Conservation (phyloP, 352 stramenopile genomes). For the Globisporangium nodosum region DNA sequence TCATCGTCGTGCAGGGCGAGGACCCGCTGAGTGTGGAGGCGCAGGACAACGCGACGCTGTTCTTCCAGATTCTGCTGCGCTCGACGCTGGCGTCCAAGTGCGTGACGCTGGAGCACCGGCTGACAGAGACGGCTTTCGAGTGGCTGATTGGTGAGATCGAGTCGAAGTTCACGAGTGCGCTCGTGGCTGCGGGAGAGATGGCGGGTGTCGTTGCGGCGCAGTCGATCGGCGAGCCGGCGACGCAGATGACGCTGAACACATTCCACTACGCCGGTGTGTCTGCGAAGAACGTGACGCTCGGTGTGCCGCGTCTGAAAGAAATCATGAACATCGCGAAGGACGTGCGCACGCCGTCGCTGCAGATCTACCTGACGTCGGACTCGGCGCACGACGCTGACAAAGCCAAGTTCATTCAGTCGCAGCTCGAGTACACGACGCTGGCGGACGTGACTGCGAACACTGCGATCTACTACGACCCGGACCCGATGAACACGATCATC, state of each 20-base stretch:
- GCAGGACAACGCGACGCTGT: constrained; percentile 96
- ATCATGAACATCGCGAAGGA: constrained; percentile 99
- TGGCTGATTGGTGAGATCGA: constrained; percentile 96
- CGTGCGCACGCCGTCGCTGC: constrained; percentile 95
- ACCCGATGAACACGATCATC: constrained; percentile 96
- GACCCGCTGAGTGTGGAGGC: constrained; percentile 94
- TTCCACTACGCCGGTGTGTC: constrained; percentile 99
- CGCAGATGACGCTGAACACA: constrained; percentile 99
- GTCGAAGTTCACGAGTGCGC: constrained; percentile 93
- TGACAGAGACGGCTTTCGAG: constrained; percentile 96
- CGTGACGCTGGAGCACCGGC: constrained; percentile 93
- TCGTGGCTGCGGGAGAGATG: constrained; percentile 97
- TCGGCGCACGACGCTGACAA: constrained; percentile 82
- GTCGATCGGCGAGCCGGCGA: constrained; percentile 98
- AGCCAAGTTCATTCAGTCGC: constrained; percentile 89
- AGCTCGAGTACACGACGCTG: constrained; percentile 97
- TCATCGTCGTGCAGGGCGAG: constrained; percentile 95
- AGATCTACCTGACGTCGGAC: constrained; percentile 92
- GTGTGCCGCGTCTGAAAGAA: constrained; percentile 98
- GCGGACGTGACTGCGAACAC: constrained; percentile 95
- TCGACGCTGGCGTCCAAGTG: constrained; percentile 95
- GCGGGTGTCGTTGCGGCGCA: constrained; percentile 98
- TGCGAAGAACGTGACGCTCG: constrained; percentile 99
- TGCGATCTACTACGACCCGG: constrained; percentile 99
- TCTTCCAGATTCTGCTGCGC: constrained; percentile 97